Conservation (phyloP, 257 asterid species). For the Mitragyna speciosa region DNA sequence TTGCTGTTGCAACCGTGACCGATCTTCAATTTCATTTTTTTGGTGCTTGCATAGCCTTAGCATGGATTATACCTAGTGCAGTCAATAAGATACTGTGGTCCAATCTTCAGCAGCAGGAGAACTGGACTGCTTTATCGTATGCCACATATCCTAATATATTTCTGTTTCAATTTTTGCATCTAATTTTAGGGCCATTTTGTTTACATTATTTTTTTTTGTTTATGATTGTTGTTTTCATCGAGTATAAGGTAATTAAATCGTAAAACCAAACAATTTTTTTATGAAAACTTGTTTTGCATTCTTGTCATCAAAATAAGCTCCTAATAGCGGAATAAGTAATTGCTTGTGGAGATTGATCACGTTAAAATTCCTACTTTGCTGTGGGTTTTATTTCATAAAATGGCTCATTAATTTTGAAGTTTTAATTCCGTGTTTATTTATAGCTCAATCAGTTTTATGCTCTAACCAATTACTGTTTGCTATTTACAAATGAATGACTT, state of each 20-base stretch:
- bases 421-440: background rate
- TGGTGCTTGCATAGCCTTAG: slow-evolving; percentile 92
- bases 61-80: slow-evolving; percentile 96
- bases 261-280: background rate
- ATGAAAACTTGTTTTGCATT: background rate
- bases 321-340: background rate
- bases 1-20: slow-evolving; percentile 90
- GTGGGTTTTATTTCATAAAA: background rate
- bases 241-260: background rate
- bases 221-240: background rate
- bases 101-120: slow-evolving; percentile 91
- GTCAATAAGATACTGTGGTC: slow-evolving; percentile 91
- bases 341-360: background rate
- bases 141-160: slow-evolving; percentile 13
- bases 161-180: background rate
- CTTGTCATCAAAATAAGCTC: background rate
- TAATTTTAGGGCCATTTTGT: background rate
- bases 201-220: background rate
- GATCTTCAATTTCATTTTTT: slow-evolving; percentile 92
- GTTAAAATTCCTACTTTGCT: background rate
- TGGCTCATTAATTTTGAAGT: background rate
- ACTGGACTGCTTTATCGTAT: slow-evolving; percentile 94
- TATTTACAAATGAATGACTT: background rate
- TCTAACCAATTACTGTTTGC: background rate
- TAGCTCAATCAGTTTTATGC: background rate